phyloP scores from a whole-genome alignment of 352 stramenopile genomes.

The Globisporangium lucens region DNA sequence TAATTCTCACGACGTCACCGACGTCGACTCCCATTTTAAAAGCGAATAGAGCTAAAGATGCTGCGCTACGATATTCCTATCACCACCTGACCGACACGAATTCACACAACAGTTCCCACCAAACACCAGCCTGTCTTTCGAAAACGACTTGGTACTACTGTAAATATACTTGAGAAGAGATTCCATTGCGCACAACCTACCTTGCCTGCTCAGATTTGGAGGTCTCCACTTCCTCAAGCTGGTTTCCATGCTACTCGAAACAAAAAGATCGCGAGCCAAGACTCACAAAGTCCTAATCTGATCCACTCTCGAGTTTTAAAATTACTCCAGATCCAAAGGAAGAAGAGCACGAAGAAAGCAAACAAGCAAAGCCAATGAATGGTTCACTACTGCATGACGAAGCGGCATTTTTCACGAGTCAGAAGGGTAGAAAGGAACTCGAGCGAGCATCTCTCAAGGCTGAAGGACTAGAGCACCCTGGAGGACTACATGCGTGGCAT shows the following conservation, averaged over 20 bases:
- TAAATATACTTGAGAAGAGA: no score
- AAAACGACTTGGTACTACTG: background rate
- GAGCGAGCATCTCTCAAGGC: no score
- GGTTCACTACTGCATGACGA: background rate
- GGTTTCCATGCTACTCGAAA: background rate
- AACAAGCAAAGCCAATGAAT: background rate
- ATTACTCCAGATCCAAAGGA: background rate
- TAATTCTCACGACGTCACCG: background rate
- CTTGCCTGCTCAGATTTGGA: no score
- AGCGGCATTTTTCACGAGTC: background rate
- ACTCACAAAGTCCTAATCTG: background rate
- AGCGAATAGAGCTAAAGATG: background rate
- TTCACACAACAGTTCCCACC: background rate
- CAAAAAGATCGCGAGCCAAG: background rate
- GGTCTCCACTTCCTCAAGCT: no score
- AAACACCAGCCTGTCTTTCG: background rate
- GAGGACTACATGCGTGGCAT: slow-evolving; percentile 75
- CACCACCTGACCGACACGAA: background rate
- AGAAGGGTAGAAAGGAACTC: no score
- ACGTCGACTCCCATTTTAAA: background rate
- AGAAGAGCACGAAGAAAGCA: background rate
- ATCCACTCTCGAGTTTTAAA: background rate
- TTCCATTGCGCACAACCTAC: no score
- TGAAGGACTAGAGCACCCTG: slow-evolving; percentile 23
- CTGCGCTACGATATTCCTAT: background rate